Conservation (phyloP, 2,329 filamentous ascomycete genomes). For the Apiospora phragmitis region DNA sequence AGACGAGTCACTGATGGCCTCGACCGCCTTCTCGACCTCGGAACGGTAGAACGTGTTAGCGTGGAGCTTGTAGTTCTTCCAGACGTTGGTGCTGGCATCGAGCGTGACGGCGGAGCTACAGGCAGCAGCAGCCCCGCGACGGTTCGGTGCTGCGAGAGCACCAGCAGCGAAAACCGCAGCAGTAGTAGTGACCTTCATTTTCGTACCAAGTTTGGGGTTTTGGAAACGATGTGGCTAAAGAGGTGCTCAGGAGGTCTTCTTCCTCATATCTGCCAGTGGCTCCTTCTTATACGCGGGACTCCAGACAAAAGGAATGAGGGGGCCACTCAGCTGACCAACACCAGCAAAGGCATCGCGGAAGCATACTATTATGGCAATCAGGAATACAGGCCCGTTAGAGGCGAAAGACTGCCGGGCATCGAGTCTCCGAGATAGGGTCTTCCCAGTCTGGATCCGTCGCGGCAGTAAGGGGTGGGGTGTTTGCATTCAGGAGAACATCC, state of each 20-base stretch:
- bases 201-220: conserved; percentile 18
- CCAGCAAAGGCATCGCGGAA: neutral
- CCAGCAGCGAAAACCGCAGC: conserved; percentile 29
- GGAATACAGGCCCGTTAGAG: conserved; percentile 33
- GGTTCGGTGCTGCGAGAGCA: conserved; percentile 27
- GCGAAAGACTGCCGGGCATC: conserved; percentile 30
- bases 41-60: conserved; percentile 32
- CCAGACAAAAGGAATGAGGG: neutral
- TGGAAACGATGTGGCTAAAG: conserved; percentile 15
- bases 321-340: neutral
- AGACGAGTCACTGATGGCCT: conserved; percentile 39
- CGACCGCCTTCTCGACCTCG: conserved; percentile 30
- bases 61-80: conserved; percentile 31
- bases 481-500: neutral
- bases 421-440: conserved; percentile 29
- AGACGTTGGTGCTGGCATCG: conserved; percentile 33
- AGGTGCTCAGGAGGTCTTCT: conserved; percentile 10
- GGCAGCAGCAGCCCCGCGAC: conserved; percentile 15
- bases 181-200: conserved; percentile 31
- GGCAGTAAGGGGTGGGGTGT: conserved; percentile 5
- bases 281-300: conserved; percentile 21
- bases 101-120: conserved; percentile 30
- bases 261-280: neutral
- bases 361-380: conserved; percentile 26
- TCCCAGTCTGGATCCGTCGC: conserved; percentile 22